phyloP scores from a whole-genome alignment of 2,329 filamentous ascomycete genomes.

The Aureobasidium sp. region DNA sequence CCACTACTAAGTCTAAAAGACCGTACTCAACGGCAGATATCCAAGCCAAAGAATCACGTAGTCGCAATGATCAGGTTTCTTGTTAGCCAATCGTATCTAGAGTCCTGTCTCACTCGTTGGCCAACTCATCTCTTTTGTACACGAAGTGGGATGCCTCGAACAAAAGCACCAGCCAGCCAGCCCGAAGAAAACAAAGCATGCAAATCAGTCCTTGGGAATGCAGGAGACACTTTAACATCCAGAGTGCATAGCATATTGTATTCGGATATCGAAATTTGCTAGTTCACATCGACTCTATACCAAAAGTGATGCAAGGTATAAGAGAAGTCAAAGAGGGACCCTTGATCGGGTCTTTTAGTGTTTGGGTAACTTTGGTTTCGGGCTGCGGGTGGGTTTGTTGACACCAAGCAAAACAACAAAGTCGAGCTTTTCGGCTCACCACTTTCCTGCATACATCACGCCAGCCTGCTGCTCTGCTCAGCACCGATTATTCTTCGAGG shows the following conservation, averaged over 20 bases:
- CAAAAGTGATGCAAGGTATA: not conserved
- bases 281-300: not conserved
- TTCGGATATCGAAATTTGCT: not conserved
- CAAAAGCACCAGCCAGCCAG: not conserved
- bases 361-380: constrained; percentile 11
- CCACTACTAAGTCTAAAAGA: not conserved
- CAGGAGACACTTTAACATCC: not conserved
- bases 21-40: not conserved
- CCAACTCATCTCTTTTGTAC: not conserved
- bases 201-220: not conserved
- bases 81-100: not conserved
- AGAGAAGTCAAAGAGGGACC: not conserved
- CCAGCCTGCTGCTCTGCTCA: constrained; percentile 6
- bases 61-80: not conserved
- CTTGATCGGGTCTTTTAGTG: not conserved
- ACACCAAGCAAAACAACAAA: constrained; percentile 15
- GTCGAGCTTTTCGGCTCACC: constrained; percentile 10
- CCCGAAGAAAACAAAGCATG: not conserved
- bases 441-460: constrained; percentile 9
- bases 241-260: not conserved
- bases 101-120: not conserved
- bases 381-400: constrained; percentile 15
- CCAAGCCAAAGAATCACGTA: not conserved
- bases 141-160: not conserved
- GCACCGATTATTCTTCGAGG: constrained; percentile 8